Conservation (phyloP, 225 moss, liverwort and hornwort species). For the Bryum argenteum region DNA sequence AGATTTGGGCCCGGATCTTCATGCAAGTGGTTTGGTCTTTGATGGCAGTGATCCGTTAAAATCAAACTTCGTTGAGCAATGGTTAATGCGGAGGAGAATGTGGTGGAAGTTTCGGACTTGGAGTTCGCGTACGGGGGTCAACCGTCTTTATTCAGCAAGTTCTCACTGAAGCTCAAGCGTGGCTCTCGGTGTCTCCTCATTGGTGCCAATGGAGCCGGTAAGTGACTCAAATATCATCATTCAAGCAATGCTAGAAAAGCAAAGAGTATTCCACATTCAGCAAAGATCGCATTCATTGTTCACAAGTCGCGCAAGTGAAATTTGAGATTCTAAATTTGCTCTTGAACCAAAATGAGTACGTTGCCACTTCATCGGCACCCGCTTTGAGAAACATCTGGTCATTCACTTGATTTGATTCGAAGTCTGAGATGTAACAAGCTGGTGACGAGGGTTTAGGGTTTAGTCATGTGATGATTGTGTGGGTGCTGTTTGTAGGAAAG, state of each 20-base stretch:
- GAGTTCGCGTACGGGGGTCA: constrained; percentile 84
- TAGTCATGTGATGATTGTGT: not conserved
- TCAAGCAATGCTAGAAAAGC: not conserved
- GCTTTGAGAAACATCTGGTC: no score
- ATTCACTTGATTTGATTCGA: not conserved
- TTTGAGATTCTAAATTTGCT: no score
- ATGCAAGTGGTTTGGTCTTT: not conserved
- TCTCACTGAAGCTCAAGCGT: constrained; percentile 71
- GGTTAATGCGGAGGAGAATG: constrained; percentile 54
- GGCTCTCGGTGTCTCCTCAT: constrained; percentile 94
- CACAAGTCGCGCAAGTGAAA: not conserved
- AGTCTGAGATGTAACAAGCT: not conserved
- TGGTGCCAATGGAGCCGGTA: constrained; percentile 96
- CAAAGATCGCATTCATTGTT: not conserved
- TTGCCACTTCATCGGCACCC: no score
- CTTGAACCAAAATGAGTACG: no score
- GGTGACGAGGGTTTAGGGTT: constrained; percentile 18
- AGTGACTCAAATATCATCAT: not conserved
- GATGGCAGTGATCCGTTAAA: not conserved
- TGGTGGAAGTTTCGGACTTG: constrained; percentile 77
- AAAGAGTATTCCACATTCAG: not conserved
- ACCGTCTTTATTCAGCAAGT: constrained; percentile 77
- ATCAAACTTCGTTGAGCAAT: constrained; percentile 23
- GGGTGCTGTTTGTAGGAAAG: constrained; percentile 59
- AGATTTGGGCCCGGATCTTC: not conserved